Conservation (phyloP, 768 basidiomycete genomes). For the Tephrocybe rancida region DNA sequence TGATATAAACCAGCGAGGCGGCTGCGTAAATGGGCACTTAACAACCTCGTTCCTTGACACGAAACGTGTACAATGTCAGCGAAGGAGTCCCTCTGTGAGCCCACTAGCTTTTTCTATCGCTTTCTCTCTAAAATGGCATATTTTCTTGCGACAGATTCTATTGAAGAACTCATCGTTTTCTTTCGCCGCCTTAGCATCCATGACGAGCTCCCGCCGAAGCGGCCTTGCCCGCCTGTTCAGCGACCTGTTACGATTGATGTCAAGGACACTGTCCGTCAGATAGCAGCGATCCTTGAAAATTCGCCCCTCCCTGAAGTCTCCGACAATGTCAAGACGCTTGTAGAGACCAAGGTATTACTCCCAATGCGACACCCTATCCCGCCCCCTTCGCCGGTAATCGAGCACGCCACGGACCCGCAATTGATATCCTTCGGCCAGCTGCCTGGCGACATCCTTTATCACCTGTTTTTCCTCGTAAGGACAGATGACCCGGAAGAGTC, state of each 20-base stretch:
- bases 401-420: not conserved
- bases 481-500: slow-evolving; percentile 9
- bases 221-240: not conserved
- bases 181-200: slow-evolving; percentile 9
- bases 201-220: not conserved
- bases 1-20: slow-evolving; percentile 7
- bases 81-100: not conserved
- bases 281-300: not conserved
- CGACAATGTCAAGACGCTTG: not conserved
- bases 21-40: slow-evolving; percentile 1
- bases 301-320: not conserved
- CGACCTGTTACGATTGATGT: not conserved
- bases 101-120: not conserved
- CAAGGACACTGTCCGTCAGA: not conserved
- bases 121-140: too few relatives aligned
- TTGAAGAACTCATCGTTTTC: slow-evolving; percentile 2
- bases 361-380: not conserved
- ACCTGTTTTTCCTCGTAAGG: slow-evolving; percentile 9
- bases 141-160: slow-evolving; percentile 2
- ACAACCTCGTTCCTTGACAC: not conserved
- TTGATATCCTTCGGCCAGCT: slow-evolving; percentile 4
- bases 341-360: too few relatives aligned
- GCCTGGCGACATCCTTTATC: slow-evolving; percentile 18
- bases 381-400: not conserved
- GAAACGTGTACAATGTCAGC: not conserved